Conservation (phyloP, 306 rosid species). For the Betula pendula region DNA sequence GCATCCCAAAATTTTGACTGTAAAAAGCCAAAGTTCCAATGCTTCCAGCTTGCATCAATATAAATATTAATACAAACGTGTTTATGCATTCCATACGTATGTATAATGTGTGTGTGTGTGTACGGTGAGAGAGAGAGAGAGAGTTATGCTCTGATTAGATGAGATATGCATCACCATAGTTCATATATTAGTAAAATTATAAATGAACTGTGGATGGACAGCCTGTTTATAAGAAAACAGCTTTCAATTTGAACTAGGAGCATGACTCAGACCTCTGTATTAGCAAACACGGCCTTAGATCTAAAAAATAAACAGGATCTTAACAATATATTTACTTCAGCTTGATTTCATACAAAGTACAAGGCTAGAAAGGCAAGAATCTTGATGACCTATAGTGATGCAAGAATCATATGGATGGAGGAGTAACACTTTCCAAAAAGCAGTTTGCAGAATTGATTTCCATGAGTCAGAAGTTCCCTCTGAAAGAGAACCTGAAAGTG, state of each 20-base stretch:
- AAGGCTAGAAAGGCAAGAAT: slow-evolving; percentile 5
- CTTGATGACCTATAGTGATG: not conserved
- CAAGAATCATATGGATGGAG: not conserved
- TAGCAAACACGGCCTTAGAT: not conserved
- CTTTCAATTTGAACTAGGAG: not conserved
- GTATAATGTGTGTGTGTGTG: not conserved
- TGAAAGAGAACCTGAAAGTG: not conserved
- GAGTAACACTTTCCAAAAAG: not conserved
- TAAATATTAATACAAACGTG: not conserved
- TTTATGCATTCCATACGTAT: not conserved
- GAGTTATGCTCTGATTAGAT: not conserved
- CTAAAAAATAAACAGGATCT: not conserved
- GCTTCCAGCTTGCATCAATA: not conserved
- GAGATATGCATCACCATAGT: not conserved
- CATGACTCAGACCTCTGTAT: not conserved
- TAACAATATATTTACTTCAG: not conserved
- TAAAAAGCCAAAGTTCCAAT: not conserved
- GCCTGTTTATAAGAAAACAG: not conserved
- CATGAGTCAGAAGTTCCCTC: not conserved
- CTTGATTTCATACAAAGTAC: not conserved
- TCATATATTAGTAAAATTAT: not conserved
- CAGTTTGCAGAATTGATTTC: not conserved
- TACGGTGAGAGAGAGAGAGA: not conserved
- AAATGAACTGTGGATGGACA: not conserved
- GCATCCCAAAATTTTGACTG: too few species aligned